Percentiles rank a stretch among this genome's conserved stretches.
phyloP scores from a whole-genome alignment of 495 filamentous ascomycete genomes.

The Tuber brumale region DNA sequence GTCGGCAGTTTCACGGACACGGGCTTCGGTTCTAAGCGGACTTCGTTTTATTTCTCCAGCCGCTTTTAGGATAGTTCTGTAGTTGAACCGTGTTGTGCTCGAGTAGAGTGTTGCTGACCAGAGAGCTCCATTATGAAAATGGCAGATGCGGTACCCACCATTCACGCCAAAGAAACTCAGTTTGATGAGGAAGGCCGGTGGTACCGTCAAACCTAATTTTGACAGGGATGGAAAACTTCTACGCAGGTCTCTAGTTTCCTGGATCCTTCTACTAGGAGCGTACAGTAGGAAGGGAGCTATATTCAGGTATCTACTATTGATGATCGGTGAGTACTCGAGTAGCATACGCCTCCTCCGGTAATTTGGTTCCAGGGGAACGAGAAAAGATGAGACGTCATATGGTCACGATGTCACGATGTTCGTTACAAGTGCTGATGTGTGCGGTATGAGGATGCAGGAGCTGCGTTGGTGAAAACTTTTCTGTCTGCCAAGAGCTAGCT shows the following conservation, averaged over 20 bases:
- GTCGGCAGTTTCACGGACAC: background rate
- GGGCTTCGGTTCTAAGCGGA: background rate
- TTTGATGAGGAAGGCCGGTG: slow-evolving; percentile 4
- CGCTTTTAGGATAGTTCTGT: background rate
- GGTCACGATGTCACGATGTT: slow-evolving; percentile 27
- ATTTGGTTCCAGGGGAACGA: background rate
- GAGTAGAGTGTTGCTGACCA: background rate
- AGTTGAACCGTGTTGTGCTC: background rate
- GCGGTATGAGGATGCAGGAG: slow-evolving; percentile 10
- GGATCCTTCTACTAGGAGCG: slow-evolving; percentile 22
- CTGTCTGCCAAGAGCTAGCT: slow-evolving; percentile 21
- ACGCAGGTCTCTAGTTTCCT: slow-evolving; percentile 6
- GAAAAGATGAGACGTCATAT: slow-evolving; percentile 20
- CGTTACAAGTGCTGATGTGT: slow-evolving; percentile 17
- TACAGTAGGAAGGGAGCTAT: slow-evolving; percentile 8
- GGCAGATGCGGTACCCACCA: slow-evolving; percentile 32
- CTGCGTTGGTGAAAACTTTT: slow-evolving; percentile 25
- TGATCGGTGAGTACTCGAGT: slow-evolving; percentile 24
- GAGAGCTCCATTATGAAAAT: background rate
- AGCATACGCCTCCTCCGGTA: background rate
- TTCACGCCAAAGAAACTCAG: slow-evolving; percentile 23
- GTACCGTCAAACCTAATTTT: slow-evolving; percentile 21
- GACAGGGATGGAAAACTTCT: slow-evolving; percentile 22
- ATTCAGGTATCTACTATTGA: slow-evolving; percentile 23
- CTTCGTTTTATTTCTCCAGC: background rate